phyloP scores from a whole-genome alignment of 257 asterid species.

The Coffea eugenioides region DNA sequence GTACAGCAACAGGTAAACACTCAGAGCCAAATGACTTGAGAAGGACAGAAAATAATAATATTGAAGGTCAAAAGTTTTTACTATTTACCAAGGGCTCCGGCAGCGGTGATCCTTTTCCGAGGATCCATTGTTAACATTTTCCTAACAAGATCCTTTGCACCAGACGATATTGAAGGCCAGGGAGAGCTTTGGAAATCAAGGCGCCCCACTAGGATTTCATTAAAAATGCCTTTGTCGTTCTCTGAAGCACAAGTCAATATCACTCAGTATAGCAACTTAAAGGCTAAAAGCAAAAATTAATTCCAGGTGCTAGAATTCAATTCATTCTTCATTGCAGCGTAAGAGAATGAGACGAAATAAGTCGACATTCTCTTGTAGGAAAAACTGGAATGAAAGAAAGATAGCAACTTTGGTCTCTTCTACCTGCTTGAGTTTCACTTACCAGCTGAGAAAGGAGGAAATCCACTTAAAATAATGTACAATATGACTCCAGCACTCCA shows the following conservation, averaged over 20 bases:
- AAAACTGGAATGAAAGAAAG: neutral
- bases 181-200: slow-evolving; percentile 40
- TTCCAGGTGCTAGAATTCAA: neutral
- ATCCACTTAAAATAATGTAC: slow-evolving; percentile 41
- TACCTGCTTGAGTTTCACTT: neutral
- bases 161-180: slow-evolving; percentile 46
- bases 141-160: slow-evolving; percentile 44
- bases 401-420: neutral
- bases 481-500: slow-evolving; percentile 53
- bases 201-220: slow-evolving; percentile 28
- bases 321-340: neutral
- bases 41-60: neutral
- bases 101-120: slow-evolving; percentile 37
- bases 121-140: slow-evolving; percentile 43
- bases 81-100: slow-evolving; percentile 37
- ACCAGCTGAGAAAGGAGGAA: slow-evolving; percentile 43
- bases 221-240: slow-evolving; percentile 36
- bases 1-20: neutral
- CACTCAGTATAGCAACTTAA: neutral
- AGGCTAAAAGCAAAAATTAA: neutral
- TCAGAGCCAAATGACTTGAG: neutral
- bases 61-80: neutral
- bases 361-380: neutral
- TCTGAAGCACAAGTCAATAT: slow-evolving; percentile 23
- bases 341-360: neutral